phyloP scores from a whole-genome alignment of 2,329 filamentous ascomycete species.

The Cladobotryum mycophilum region DNA sequence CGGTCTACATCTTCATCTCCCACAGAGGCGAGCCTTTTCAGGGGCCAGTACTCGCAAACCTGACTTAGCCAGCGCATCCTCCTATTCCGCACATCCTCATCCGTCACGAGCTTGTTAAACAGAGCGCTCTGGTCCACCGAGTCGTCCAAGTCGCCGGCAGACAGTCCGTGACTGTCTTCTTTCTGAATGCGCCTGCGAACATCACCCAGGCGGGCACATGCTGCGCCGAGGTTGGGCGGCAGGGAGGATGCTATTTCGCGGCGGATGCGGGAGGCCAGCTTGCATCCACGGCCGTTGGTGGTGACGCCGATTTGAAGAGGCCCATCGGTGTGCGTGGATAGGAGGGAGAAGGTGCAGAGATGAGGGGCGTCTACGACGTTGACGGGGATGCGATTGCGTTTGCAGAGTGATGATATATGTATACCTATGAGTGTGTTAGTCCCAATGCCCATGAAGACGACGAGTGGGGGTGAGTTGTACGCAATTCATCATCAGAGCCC shows the following conservation, averaged over 20 bases:
- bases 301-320: constrained; percentile 93
- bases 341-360: constrained; percentile 82
- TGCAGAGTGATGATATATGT: constrained; percentile 69
- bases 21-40: constrained; percentile 72
- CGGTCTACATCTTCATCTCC: constrained; percentile 71
- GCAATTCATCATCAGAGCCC: constrained; percentile 37
- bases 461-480: too few relatives aligned
- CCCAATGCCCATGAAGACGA: not conserved
- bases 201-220: constrained; percentile 71
- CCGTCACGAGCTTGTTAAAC: constrained; percentile 78
- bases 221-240: constrained; percentile 66
- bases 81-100: constrained; percentile 68
- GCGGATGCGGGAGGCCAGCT: constrained; percentile 81
- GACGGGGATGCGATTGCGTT: constrained; percentile 75
- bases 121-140: constrained; percentile 67
- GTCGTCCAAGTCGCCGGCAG: constrained; percentile 44
- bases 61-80: constrained; percentile 91
- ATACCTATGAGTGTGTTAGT: constrained; percentile 36
- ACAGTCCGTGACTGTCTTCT: constrained; percentile 49
- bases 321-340: constrained; percentile 84
- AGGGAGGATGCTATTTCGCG: constrained; percentile 79
- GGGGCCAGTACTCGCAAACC: constrained; percentile 97
- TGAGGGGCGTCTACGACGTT: constrained; percentile 85
- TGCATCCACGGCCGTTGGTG: constrained; percentile 91
- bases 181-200: constrained; percentile 66